Conservation (phyloP, 2,329 filamentous ascomycete species). For the Grosmannia penicillata region DNA sequence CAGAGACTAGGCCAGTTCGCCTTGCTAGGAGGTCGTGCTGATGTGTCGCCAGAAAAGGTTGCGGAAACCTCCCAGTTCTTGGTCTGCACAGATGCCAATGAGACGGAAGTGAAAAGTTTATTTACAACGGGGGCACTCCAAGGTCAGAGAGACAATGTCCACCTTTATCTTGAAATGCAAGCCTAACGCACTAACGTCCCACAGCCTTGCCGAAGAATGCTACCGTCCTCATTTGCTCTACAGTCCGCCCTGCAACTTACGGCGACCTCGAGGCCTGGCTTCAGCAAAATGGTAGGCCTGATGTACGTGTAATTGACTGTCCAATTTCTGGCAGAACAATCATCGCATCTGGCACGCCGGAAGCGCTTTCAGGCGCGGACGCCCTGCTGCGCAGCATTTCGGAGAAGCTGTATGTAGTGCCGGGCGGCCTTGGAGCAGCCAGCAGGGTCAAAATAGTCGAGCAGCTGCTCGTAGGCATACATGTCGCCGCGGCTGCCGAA, state of each 20-base stretch:
- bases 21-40: slow-evolving; percentile 44
- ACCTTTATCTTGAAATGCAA: no score
- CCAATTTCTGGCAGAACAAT: slow-evolving; percentile 57
- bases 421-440: slow-evolving; percentile 31
- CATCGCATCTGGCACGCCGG: slow-evolving; percentile 39
- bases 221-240: slow-evolving; percentile 52
- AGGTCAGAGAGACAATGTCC: no score
- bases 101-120: neutral
- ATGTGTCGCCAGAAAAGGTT: slow-evolving; percentile 43
- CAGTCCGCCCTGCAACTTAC: slow-evolving; percentile 53
- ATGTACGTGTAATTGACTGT: slow-evolving; percentile 53
- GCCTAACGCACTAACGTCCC: slow-evolving; percentile 35
- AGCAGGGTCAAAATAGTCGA: slow-evolving; percentile 40
- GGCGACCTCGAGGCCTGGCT: slow-evolving; percentile 45
- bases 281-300: slow-evolving; percentile 36
- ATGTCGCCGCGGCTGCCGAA: slow-evolving; percentile 34
- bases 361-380: slow-evolving; percentile 26
- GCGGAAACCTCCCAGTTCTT: slow-evolving; percentile 44
- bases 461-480: slow-evolving; percentile 35
- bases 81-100: slow-evolving; percentile 52
- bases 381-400: slow-evolving; percentile 65
- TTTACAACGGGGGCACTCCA: neutral
- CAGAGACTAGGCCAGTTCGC: slow-evolving; percentile 51
- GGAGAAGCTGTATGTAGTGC: slow-evolving; percentile 37
- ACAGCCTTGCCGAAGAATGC: slow-evolving; percentile 36